Evolutionary conservation across 2,329 filamentous ascomycete genomes (phyloP).

Genomic region (Fusarium liriodendri): DNA sequence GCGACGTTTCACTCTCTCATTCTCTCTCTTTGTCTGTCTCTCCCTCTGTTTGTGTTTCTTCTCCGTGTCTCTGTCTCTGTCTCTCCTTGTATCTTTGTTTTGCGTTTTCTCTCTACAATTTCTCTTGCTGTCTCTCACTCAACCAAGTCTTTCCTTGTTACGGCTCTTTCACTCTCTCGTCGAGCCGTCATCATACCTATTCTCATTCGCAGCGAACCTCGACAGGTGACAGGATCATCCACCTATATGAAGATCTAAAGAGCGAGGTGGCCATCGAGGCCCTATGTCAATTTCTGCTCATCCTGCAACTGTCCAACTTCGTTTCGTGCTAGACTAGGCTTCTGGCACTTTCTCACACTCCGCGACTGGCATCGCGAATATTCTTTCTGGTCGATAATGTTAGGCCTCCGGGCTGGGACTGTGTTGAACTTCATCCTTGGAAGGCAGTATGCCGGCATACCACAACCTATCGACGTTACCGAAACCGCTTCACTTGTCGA

Average conservation of each 20-base stretch:
- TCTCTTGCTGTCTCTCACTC: slow-evolving; percentile 23
- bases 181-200: slow-evolving; percentile 19
- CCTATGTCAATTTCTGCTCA: slow-evolving; percentile 32
- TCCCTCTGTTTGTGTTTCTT: slow-evolving; percentile 14
- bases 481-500: slow-evolving; percentile 30
- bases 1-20: slow-evolving; percentile 36
- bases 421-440: slow-evolving; percentile 62
- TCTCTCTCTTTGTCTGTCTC: slow-evolving; percentile 26
- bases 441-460: slow-evolving; percentile 66
- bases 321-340: slow-evolving; percentile 23
- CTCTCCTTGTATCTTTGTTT: slow-evolving; percentile 32
- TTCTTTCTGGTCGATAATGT: slow-evolving; percentile 40
- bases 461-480: slow-evolving; percentile 46
- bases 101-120: slow-evolving; percentile 21
- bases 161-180: not conserved
- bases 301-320: slow-evolving; percentile 21
- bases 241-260: slow-evolving; percentile 41
- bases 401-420: slow-evolving; percentile 58
- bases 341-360: slow-evolving; percentile 21
- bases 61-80: slow-evolving; percentile 26
- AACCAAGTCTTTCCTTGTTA: slow-evolving; percentile 24
- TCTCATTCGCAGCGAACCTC: slow-evolving; percentile 18
- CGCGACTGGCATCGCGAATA: slow-evolving; percentile 52
- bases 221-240: slow-evolving; percentile 41
- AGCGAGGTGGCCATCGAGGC: slow-evolving; percentile 42